Percentiles rank a stretch among this genome's conserved stretches.
These are phyloP conservation scores for Hypoxylon rubiginosum DNA, from an alignment of 2,329 filamentous ascomycete species.

Conservation along the genomic window DNA sequence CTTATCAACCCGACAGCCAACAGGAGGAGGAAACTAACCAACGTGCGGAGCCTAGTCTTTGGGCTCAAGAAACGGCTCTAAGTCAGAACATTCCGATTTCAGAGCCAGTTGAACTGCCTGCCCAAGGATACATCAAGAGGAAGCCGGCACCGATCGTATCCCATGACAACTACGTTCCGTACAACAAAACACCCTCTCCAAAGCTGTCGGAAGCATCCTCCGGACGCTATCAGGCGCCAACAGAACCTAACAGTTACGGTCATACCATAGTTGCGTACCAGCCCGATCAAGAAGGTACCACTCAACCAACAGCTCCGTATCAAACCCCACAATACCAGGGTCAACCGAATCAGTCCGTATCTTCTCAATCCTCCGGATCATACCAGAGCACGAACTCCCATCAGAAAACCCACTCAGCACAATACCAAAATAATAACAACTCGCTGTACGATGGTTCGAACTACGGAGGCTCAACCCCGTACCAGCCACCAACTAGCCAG, in stretches of 20 bases:
- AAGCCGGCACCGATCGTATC: conserved; percentile 41
- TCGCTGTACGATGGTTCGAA: conserved; percentile 34
- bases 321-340: conserved; percentile 20
- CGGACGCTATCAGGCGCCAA: conserved; percentile 27
- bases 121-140: conserved; percentile 39
- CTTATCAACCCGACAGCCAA: conserved; percentile 9
- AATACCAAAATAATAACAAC: conserved; percentile 16
- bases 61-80: conserved; percentile 7
- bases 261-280: conserved; percentile 31
- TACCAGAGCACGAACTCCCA: conserved; percentile 42
- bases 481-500: conserved; percentile 25
- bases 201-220: conserved; percentile 34
- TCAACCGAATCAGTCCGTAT: conserved; percentile 19
- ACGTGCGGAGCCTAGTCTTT: conserved; percentile 18
- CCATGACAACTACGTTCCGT: conserved; percentile 24
- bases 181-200: conserved; percentile 40
- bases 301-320: conserved; percentile 29
- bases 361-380: conserved; percentile 25
- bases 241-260: conserved; percentile 6
- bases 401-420: conserved; percentile 41
- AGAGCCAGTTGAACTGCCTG: conserved; percentile 37
- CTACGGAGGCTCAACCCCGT: conserved; percentile 29
- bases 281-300: conserved; percentile 18
- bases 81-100: background rate
- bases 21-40: conserved; percentile 13